Percentiles rank a stretch among this genome's conserved stretches.
Conservation (phyloP, 208 protist genomes). For the Spongospora subterranea region DNA sequence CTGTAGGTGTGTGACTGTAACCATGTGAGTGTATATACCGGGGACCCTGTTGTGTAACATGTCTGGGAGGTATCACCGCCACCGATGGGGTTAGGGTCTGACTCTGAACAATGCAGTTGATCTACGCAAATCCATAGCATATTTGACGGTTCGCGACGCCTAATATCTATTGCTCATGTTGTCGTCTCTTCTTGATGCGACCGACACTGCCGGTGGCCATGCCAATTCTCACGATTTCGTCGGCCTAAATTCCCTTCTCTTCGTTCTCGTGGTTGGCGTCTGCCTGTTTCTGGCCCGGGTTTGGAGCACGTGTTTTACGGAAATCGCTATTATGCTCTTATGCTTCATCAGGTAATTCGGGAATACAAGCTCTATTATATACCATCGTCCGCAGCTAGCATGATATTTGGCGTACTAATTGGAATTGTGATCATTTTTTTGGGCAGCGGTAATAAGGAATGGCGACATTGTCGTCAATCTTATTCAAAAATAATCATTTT, state of each 20-base stretch:
- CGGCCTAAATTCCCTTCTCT: conserved; percentile 11
- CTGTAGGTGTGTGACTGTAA: too few species aligned
- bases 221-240: conserved; percentile 43
- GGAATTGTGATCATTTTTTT: conserved; percentile 28
- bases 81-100: too few species aligned
- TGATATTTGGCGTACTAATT: conserved; percentile 53
- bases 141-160: too few species aligned
- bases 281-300: conserved; percentile 48
- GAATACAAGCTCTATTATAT: conserved; percentile 59
- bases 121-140: too few species aligned
- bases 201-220: not conserved
- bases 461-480: not conserved
- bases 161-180: too few species aligned
- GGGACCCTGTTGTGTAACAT: too few species aligned
- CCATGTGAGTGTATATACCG: too few species aligned
- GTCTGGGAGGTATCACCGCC: too few species aligned
- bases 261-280: conserved; percentile 33
- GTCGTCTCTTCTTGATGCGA: not conserved
- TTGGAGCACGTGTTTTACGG: not conserved
- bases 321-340: not conserved
- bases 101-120: too few species aligned
- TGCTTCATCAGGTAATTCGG: conserved; percentile 8
- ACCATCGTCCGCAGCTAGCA: conserved; percentile 58
- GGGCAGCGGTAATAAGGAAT: not conserved
- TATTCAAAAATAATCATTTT: not conserved